Evolutionary conservation across 768 basidiomycete genomes (phyloP).

Genomic region (Lepiota brunneoincarnata): DNA sequence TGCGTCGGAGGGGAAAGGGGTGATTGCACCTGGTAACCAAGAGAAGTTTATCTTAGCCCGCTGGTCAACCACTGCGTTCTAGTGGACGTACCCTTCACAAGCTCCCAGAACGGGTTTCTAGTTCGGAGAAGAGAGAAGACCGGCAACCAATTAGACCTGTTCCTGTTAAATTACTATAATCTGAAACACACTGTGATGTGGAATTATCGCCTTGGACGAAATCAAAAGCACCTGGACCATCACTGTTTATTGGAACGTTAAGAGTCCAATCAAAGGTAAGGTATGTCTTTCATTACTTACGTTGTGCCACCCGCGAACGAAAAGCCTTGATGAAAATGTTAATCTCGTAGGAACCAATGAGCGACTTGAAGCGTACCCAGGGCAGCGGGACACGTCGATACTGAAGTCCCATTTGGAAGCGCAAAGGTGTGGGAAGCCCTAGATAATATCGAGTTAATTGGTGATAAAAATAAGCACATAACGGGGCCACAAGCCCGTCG

Average conservation of each 20-base stretch:
- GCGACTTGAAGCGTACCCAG: conserved; percentile 46
- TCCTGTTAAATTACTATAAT: background rate
- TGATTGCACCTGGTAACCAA: conserved; percentile 46
- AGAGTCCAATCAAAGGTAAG: conserved; percentile 1
- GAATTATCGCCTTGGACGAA: conserved; percentile 75
- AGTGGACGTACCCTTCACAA: conserved; percentile 58
- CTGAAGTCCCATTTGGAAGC: conserved; percentile 63
- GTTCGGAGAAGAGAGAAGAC: conserved; percentile 10
- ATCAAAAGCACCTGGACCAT: conserved; percentile 78
- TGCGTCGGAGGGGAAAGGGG: conserved; percentile 56
- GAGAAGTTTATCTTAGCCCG: conserved; percentile 5
- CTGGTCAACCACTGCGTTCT: conserved; percentile 7
- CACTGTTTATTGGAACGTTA: conserved; percentile 32
- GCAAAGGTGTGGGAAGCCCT: conserved; percentile 66
- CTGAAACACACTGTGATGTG: conserved; percentile 45
- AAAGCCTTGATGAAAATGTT: conserved; percentile 44
- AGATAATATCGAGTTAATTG: conserved; percentile 5
- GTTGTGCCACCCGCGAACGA: conserved; percentile 81
- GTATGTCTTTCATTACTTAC: conserved; percentile 34
- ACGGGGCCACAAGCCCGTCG: background rate
- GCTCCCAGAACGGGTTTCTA: conserved; percentile 79
- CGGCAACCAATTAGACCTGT: conserved; percentile 1
- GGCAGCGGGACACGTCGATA: conserved; percentile 75
- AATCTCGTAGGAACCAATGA: background rate
- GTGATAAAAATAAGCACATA: background rate